These are phyloP conservation scores for Colletotrichum sp. DNA, from an alignment of 2,329 filamentous ascomycete species.

Conservation along the genomic window DNA sequence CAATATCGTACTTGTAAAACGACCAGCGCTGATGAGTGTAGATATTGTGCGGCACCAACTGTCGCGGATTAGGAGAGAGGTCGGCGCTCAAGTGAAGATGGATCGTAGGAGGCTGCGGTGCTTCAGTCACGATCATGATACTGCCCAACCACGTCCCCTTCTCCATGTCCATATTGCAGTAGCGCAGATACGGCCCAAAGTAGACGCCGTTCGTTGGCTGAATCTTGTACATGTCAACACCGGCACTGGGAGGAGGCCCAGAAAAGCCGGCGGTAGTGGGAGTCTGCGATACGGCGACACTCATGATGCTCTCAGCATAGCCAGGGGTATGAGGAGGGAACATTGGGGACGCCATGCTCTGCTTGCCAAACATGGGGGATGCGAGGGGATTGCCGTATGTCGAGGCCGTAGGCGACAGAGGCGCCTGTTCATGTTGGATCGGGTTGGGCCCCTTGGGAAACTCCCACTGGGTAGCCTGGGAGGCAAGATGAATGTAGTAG, in stretches of 20 bases:
- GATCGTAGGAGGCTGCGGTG: constrained; percentile 91
- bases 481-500: constrained; percentile 96
- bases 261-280: constrained; percentile 84
- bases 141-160: constrained; percentile 90
- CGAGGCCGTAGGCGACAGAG: constrained; percentile 81
- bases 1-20: constrained; percentile 94
- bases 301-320: constrained; percentile 86
- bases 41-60: constrained; percentile 82
- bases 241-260: constrained; percentile 85
- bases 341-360: constrained; percentile 79
- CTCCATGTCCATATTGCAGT: constrained; percentile 97
- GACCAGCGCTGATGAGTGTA: constrained; percentile 91
- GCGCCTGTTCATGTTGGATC: constrained; percentile 79
- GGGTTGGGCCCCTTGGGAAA: constrained; percentile 96
- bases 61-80: constrained; percentile 88
- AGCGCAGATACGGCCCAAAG: constrained; percentile 94
- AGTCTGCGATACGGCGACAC: constrained; percentile 74
- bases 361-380: constrained; percentile 70
- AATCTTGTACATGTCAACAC: constrained; percentile 93
- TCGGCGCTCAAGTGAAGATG: constrained; percentile 92
- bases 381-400: constrained; percentile 77
- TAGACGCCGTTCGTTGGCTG: constrained; percentile 95
- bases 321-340: constrained; percentile 83
- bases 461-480: constrained; percentile 97
- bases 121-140: constrained; percentile 91